Evolutionary conservation across 2,329 filamentous ascomycete genomes (phyloP), one percentile per base, ranked within the genome.

Genomic region (Colletotrichum tofieldiae): DNA sequence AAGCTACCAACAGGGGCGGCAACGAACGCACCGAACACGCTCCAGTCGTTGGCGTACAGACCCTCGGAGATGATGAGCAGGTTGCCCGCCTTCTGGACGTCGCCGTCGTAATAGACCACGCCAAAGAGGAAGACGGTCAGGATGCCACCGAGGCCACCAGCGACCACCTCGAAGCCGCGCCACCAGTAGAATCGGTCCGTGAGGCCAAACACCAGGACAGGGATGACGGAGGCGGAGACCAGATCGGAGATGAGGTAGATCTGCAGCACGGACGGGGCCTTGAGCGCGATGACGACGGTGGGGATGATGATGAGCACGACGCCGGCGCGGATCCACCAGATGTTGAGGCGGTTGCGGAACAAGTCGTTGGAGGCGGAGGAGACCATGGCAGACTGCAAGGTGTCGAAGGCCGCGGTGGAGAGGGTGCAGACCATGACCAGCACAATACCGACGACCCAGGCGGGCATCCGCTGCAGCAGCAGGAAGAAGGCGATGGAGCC

Each of bases 221-320:
- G 94, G 65, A 96, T 92, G 59, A 91, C 90, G 20, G 93, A 89
- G 1, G 94, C 92, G 20, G 93, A 94, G 71, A 96, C 89, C 9
- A 96, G 87, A 79, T 96, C 93, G 55, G 92, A 93, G 78, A 96
- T 94, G 75, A 96, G 87, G 84, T 94, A 96, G 80, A 96, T 95
- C 81, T 94, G 93, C 62, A 96, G 84, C 71, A 96, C 92, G 61
- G 89, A 91, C 1, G 93, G 93, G 9, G 91, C 91, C 78, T 91
- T 92, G 67, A 96, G 86, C 14, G 93, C 93, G 58, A 96, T 87
- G 35, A 94, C 89, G 16, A 95, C 88, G 63, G 92, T 89, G 2
- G 94, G 94, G 73, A 95, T 84, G 78, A 95, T 95, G 80, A 95
- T 77, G 20, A 93, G 79, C 1, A 96, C 89, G 35, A 96, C 93